A percentile compares a stretch with the other conserved stretches of the same genome.
phyloP scores from a whole-genome alignment of 148 eudicot genomes.

The Euryodendron excelsum region DNA sequence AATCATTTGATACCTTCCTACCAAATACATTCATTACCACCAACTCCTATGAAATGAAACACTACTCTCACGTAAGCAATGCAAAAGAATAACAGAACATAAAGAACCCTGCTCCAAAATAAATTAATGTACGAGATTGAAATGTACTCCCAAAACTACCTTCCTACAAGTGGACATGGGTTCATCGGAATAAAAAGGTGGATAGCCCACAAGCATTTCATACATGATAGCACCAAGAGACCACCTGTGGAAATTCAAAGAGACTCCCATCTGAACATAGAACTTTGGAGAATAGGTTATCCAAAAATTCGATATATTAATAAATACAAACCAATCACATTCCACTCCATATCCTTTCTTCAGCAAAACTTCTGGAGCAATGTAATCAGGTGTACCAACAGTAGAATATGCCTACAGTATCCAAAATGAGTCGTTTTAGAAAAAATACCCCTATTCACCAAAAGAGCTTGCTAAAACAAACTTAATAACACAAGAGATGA shows the following conservation, averaged over 20 bases:
- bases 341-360: conserved; percentile 99
- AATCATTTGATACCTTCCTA: neutral
- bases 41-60: neutral
- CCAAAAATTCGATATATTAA: neutral
- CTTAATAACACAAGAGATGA: neutral
- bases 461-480: conserved; percentile 1
- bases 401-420: conserved; percentile 90
- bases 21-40: conserved; percentile 1
- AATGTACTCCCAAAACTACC: conserved; percentile 47
- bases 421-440: neutral
- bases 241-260: conserved; percentile 60
- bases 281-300: too few species aligned
- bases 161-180: conserved; percentile 98
- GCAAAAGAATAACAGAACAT: neutral
- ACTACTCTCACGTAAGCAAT: neutral
- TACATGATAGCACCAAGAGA: conserved; percentile 99
- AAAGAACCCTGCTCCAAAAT: neutral
- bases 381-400: conserved; percentile 99
- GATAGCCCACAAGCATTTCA: conserved; percentile 99
- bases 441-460: neutral
- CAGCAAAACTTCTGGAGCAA: conserved; percentile 96
- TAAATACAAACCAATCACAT: conserved; percentile 85
- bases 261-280: conserved; percentile 10
- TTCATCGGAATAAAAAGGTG: conserved; percentile 97
- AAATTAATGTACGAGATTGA: neutral